Evolutionary conservation across 495 filamentous ascomycete genomes (phyloP), one percentile per base, ranked within the genome.

Genomic region (Daldinia bambusicola): DNA sequence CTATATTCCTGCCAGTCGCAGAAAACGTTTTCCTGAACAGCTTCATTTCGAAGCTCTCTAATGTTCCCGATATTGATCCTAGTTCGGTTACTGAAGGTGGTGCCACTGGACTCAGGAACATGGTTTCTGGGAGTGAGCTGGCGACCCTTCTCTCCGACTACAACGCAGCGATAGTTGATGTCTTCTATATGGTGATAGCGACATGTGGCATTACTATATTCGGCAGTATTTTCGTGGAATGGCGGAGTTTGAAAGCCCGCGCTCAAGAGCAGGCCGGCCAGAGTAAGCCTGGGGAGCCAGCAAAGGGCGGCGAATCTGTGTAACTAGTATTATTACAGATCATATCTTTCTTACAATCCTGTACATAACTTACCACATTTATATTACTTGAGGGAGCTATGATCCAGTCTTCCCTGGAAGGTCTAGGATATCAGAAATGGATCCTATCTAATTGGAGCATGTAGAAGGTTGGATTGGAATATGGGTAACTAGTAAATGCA

Each of bases 1-100:
- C 90, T 1, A 71, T 93, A 40, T 88, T 89, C 61, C 78, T 90
- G 14, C 81, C 85, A 0, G 76, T 89, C 4, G 87, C 82, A 0
- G 84, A 91, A 71, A 85, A 80, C 12, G 77, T 92, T 4, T 90
- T 92, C 74, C 76, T 82, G n/a, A 84, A 87, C 52, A 72, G 76
- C 4, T 77, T 92, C 5, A 77, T 84, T 43, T 76, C 76, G n/a
- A 76, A 85, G 12, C 78, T 86, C 0, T 18, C 55, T 0, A 38
- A 57, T 72, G 76, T 72, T 12, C 75, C 78, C 6, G 16, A 53
- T 6, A 71, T 67, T 20, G 60, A 75, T 34, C 50, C 73, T 5
- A 43, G 38, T 4, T 56, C 41, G 2, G 69, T 82, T 14, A 61
- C 75, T 13, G 22, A 38, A 4, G 76, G 82, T 7, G 83, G 89